Evolutionary conservation across 805 yeast genomes (phyloP).

Genomic region (Blastobotrys attinorum): DNA sequence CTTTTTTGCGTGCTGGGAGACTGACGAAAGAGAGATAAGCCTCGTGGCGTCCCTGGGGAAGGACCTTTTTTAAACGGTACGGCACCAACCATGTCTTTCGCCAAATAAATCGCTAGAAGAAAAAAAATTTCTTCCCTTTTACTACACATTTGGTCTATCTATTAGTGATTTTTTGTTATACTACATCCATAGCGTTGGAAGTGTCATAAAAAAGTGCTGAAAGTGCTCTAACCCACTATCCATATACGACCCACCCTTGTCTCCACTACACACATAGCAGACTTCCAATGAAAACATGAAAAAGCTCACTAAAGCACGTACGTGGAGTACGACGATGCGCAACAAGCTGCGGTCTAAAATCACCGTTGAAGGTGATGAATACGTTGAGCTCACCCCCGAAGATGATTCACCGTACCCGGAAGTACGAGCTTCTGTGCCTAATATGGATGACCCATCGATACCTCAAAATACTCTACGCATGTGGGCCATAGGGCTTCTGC

Average conservation of each 20-base stretch:
- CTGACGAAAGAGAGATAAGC: no score
- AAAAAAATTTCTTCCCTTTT: no score
- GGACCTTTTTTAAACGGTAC: no score
- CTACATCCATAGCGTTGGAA: no score
- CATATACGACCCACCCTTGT: background rate
- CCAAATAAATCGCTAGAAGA: no score
- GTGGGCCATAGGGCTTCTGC: conserved; percentile 44
- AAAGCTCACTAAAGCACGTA: conserved; percentile 1
- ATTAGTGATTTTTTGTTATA: no score
- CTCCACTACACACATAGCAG: background rate
- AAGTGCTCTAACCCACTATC: no score
- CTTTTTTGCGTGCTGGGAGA: no score
- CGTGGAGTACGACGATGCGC: background rate
- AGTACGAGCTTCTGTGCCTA: conserved; percentile 57
- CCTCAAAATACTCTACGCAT: conserved; percentile 50
- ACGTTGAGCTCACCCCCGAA: conserved; percentile 16
- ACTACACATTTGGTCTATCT: no score
- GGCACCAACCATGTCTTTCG: no score
- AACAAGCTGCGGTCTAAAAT: background rate
- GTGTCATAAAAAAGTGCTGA: no score
- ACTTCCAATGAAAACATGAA: background rate
- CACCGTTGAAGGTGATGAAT: conserved; percentile 7
- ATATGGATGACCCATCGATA: conserved; percentile 42
- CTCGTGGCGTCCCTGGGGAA: no score
- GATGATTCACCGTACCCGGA: conserved; percentile 54